phyloP scores from a whole-genome alignment of 73 alveolate genomes.

The Paramecium biaurelia region DNA sequence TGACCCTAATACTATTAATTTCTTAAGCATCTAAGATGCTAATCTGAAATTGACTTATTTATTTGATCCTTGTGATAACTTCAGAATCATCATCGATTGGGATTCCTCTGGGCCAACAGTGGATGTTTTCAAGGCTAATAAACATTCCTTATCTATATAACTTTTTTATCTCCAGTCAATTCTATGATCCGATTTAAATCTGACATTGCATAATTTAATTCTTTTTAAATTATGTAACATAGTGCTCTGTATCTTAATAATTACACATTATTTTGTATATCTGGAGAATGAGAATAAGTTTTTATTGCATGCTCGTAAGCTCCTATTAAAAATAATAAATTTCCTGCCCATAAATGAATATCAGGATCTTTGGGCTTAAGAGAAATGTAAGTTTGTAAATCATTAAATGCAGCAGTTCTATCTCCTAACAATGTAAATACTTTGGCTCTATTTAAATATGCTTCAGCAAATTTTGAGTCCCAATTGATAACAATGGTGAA shows the following conservation, averaged over 20 bases:
- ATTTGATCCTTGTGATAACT: neutral
- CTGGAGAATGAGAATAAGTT: conserved; percentile 61
- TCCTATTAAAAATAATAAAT: conserved; percentile 53
- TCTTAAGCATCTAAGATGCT: conserved; percentile 28
- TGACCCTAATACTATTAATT: neutral
- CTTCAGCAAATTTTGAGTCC: conserved; percentile 64
- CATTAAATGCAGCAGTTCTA: conserved; percentile 59
- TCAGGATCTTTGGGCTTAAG: conserved; percentile 58
- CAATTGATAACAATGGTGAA: conserved; percentile 53
- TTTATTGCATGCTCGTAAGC: conserved; percentile 60
- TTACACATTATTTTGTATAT: conserved; percentile 31
- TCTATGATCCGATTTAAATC: conserved; percentile 55
- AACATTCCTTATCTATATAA: conserved; percentile 41
- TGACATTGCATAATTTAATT: conserved; percentile 43
- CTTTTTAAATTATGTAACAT: conserved; percentile 52
- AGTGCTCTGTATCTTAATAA: conserved; percentile 49
- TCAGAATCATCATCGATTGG: neutral
- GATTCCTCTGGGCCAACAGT: conserved; percentile 53
- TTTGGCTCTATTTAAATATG: conserved; percentile 63
- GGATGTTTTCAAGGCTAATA: conserved; percentile 47
- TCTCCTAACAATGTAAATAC: conserved; percentile 53
- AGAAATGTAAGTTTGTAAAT: conserved; percentile 45
- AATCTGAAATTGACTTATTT: neutral
- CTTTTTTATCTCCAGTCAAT: conserved; percentile 59
- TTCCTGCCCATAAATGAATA: conserved; percentile 66